Conservation (phyloP, 2,329 filamentous ascomycete species). For the Aspergillus fijiensis region DNA sequence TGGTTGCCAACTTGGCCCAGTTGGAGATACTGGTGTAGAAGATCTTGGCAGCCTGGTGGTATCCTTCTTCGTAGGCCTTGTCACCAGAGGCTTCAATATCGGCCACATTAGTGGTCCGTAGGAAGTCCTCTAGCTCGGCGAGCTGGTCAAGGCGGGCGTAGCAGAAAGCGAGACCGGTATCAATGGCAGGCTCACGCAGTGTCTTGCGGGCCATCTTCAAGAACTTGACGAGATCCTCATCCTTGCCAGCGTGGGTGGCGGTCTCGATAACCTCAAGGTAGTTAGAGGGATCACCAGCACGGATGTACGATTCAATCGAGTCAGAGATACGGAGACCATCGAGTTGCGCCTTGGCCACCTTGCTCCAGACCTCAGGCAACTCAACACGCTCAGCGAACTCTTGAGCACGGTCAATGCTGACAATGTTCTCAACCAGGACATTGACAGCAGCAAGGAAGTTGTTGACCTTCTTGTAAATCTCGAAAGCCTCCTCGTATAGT, state of each 20-base stretch:
- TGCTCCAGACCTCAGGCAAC: slow-evolving; percentile 93
- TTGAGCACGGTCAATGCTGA: slow-evolving; percentile 96
- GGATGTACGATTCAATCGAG: slow-evolving; percentile 95
- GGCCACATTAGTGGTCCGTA: slow-evolving; percentile 88
- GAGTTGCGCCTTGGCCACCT: slow-evolving; percentile 95
- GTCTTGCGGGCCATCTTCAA: slow-evolving; percentile 97
- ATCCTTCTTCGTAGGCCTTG: slow-evolving; percentile 93
- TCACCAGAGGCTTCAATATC: slow-evolving; percentile 96
- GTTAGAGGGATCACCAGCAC: slow-evolving; percentile 88
- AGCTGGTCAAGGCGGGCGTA: slow-evolving; percentile 91
- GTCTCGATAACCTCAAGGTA: slow-evolving; percentile 96
- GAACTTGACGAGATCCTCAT: slow-evolving; percentile 95
- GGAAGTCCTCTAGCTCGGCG: slow-evolving; percentile 91
- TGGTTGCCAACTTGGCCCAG: slow-evolving; percentile 98
- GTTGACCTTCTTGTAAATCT: slow-evolving; percentile 97
- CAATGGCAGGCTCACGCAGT: slow-evolving; percentile 85
- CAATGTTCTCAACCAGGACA: slow-evolving; percentile 92
- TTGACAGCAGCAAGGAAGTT: slow-evolving; percentile 84
- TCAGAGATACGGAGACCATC: slow-evolving; percentile 92
- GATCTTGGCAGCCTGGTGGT: slow-evolving; percentile 96
- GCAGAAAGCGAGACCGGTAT: slow-evolving; percentile 90
- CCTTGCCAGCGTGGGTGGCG: slow-evolving; percentile 91
- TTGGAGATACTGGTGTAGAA: slow-evolving; percentile 98
- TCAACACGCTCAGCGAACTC: slow-evolving; percentile 95
- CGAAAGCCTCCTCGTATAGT: slow-evolving; percentile 93